Evolutionary conservation across 805 yeast species (phyloP).

Genomic region (Candida golubevii): DNA sequence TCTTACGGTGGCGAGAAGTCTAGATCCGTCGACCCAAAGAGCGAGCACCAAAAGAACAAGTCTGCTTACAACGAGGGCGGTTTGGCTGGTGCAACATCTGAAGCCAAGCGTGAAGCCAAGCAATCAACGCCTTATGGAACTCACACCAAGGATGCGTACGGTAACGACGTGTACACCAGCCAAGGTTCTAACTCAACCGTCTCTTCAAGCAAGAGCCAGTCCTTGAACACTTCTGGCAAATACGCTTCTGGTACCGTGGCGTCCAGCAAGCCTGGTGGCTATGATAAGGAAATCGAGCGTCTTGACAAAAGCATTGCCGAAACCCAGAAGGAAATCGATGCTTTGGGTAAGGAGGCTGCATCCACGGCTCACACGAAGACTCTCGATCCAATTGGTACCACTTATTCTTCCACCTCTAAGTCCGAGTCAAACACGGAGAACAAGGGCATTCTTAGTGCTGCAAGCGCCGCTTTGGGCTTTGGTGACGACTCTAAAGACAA

Average conservation of each 20-base stretch:
- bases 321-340: constrained; percentile 24
- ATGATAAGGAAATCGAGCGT: constrained; percentile 21
- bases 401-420: not conserved
- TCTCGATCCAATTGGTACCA: not conserved
- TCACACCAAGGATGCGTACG: not conserved
- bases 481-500: constrained; percentile 5
- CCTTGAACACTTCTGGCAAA: not conserved
- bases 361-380: not conserved
- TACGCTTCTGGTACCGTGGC: constrained; percentile 9
- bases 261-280: constrained; percentile 17
- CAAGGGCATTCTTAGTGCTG: constrained; percentile 16
- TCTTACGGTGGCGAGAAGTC: not conserved
- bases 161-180: not conserved
- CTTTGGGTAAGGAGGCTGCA: constrained; percentile 3
- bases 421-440: not conserved
- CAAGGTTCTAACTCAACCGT: not conserved
- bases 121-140: not conserved
- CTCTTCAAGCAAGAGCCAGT: not conserved
- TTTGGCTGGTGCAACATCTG: constrained; percentile 19
- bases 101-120: constrained; percentile 5
- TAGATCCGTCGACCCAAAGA: constrained; percentile 16
- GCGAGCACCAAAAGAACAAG: constrained; percentile 27
- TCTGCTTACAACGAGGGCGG: constrained; percentile 30
- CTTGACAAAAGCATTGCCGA: constrained; percentile 23
- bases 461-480: constrained; percentile 24